A percentile compares a stretch with the other conserved stretches of the same genome.
Evolutionary conservation across 768 basidiomycete species (phyloP).

Genomic region (Strobilomyces dryophilus): DNA sequence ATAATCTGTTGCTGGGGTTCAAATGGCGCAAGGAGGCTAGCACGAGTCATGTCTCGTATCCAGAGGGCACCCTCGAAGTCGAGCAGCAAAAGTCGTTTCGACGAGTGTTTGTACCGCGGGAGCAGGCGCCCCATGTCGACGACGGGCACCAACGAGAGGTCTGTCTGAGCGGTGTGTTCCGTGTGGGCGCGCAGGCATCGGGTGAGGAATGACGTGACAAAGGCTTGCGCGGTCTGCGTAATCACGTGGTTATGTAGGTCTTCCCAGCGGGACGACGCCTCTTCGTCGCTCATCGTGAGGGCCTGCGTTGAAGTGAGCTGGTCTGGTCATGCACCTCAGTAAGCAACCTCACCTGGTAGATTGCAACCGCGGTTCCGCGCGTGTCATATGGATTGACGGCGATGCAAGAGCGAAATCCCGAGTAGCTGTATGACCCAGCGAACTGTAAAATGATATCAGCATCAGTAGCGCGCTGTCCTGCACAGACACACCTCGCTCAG

Average conservation of each 20-base stretch:
- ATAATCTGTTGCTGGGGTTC: conserved; percentile 39
- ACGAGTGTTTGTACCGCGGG: conserved; percentile 62
- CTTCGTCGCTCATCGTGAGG: conserved; percentile 71
- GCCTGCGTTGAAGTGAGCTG: conserved; percentile 36
- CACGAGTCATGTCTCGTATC: conserved; percentile 51
- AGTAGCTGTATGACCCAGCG: conserved; percentile 82
- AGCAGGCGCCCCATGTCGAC: conserved; percentile 51
- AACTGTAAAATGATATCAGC: conserved; percentile 43
- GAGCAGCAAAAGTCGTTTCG: conserved; percentile 61
- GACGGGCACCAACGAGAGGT: conserved; percentile 33
- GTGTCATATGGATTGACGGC: conserved; percentile 85
- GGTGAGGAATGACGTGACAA: conserved; percentile 74
- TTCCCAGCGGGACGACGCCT: conserved; percentile 74
- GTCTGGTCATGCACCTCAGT: neutral
- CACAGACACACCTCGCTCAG: conserved; percentile 58
- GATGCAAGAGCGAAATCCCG: conserved; percentile 83
- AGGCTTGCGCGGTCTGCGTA: conserved; percentile 83
- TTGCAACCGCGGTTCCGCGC: conserved; percentile 79
- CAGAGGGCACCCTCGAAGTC: conserved; percentile 84
- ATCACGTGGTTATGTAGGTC: conserved; percentile 84
- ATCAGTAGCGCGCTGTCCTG: neutral
- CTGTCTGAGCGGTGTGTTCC: conserved; percentile 47
- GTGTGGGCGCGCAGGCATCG: conserved; percentile 69
- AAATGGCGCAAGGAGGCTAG: conserved; percentile 40
- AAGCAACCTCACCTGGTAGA: conserved; percentile 41